A percentile compares a stretch with the other conserved stretches of the same genome.
These are phyloP conservation scores for Paramyrothecium roridum DNA, from an alignment of 2,329 filamentous ascomycete species.

Conservation along the genomic window DNA sequence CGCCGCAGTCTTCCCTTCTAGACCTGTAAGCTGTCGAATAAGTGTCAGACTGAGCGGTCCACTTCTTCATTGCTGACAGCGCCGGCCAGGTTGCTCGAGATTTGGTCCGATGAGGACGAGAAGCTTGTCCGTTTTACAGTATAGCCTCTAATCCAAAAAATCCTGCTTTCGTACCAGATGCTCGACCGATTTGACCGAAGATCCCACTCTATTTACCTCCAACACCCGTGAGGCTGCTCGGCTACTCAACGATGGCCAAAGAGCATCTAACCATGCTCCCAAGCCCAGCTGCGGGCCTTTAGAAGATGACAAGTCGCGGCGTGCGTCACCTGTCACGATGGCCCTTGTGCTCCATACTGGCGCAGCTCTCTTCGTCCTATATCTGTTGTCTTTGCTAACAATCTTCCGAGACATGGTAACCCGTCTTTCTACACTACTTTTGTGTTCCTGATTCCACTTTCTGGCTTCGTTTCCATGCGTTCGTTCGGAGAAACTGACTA, in stretches of 20 bases:
- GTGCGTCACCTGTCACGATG: not conserved
- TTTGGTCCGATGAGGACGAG: not conserved
- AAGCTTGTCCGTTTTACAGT: not conserved
- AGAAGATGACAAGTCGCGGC: not conserved
- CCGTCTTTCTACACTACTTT: not conserved
- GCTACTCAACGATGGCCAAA: too few relatives aligned
- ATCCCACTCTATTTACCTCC: not conserved
- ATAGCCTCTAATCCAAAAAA: not conserved
- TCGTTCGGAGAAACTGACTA: conserved; percentile 3
- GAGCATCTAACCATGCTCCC: not conserved
- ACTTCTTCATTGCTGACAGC: not conserved
- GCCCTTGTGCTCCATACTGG: not conserved
- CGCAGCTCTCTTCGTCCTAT: not conserved
- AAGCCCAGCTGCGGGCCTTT: not conserved
- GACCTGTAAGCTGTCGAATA: not conserved
- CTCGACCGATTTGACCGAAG: not conserved
- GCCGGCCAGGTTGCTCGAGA: not conserved
- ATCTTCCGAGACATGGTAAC: not conserved
- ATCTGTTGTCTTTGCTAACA: not conserved
- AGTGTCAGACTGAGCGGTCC: too few relatives aligned
- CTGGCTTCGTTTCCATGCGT: conserved; percentile 1
- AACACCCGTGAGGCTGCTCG: not conserved
- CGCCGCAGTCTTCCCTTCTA: not conserved
- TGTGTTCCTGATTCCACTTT: not conserved
- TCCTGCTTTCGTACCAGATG: not conserved